These are phyloP conservation scores for Candida broadrunensis DNA, from an alignment of 805 yeast species.

Conservation along the genomic window DNA sequence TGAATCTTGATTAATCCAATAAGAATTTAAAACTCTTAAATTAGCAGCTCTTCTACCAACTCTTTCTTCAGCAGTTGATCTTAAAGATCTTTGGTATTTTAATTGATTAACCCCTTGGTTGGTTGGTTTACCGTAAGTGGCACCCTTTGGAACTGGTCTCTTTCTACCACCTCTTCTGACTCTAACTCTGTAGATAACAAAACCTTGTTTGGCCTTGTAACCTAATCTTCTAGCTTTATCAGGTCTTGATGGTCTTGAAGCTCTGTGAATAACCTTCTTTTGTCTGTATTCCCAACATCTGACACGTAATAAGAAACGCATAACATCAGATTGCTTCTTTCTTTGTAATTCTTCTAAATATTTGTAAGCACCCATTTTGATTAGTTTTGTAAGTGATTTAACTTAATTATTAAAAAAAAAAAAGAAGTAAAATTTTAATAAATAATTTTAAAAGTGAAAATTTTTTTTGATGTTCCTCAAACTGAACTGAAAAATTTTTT, in stretches of 20 bases:
- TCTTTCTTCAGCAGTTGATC: conserved; percentile 99
- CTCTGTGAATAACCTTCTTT: conserved; percentile 97
- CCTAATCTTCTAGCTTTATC: conserved; percentile 99
- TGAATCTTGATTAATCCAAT: conserved; percentile 99
- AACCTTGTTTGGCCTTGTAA: conserved; percentile 99
- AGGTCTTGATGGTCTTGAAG: conserved; percentile 98
- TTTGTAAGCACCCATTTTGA: conserved; percentile 98
- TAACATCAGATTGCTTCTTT: conserved; percentile 99
- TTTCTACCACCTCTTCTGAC: conserved; percentile 99
- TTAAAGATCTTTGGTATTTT: conserved; percentile 97
- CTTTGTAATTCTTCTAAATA: conserved; percentile 98
- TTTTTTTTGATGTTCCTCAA: neutral
- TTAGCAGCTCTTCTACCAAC: conserved; percentile 98
- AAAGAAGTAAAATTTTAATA: neutral
- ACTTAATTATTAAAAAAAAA: neutral
- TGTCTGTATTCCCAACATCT: conserved; percentile 99
- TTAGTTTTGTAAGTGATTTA: neutral
- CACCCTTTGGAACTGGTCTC: conserved; percentile 99
- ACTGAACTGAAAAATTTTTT: too few species aligned
- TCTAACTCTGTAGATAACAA: conserved; percentile 96
- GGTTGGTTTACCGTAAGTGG: conserved; percentile 99
- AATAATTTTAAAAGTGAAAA: neutral
- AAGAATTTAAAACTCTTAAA: conserved; percentile 98
- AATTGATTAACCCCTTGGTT: conserved; percentile 99
- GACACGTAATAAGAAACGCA: conserved; percentile 98